Evolutionary conservation across 2,329 filamentous ascomycete species (phyloP).

Genomic region (Knoxdaviesia capensis): DNA sequence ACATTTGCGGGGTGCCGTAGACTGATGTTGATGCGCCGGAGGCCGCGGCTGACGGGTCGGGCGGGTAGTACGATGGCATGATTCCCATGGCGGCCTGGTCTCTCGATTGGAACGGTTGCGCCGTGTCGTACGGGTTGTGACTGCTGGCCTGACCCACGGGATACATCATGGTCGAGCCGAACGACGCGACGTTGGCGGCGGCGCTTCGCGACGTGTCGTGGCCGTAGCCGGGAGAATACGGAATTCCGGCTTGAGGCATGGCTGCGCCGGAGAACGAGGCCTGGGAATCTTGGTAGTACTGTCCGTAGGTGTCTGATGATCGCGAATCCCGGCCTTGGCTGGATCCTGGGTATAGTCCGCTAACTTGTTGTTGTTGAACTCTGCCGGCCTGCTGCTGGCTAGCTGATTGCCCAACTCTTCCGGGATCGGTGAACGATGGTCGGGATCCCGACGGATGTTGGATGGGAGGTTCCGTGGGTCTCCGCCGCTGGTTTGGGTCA

Average conservation of each 20-base stretch:
- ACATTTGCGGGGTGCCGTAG: too few species aligned
- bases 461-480: too few species aligned
- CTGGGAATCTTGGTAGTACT: conserved; percentile 36
- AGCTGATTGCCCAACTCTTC: too few species aligned
- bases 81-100: conserved; percentile 63
- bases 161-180: conserved; percentile 58
- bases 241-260: conserved; percentile 32
- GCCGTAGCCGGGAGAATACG: conserved; percentile 43
- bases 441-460: too few species aligned
- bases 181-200: conserved; percentile 32
- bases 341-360: too few species aligned
- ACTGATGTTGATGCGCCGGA: too few species aligned
- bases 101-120: conserved; percentile 54
- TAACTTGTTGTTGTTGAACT: too few species aligned
- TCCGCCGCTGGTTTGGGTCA: too few species aligned
- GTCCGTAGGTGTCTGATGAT: conserved; percentile 24
- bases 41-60: conserved; percentile 8
- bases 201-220: conserved; percentile 30
- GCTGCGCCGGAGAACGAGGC: conserved; percentile 28
- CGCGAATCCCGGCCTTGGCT: too few species aligned
- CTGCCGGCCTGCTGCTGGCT: too few species aligned
- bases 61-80: conserved; percentile 48
- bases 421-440: too few species aligned
- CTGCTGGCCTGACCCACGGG: conserved; percentile 45
- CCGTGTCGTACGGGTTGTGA: conserved; percentile 52